Conservation (phyloP, 2,329 filamentous ascomycete genomes). For the Mollisiaceae sp. region DNA sequence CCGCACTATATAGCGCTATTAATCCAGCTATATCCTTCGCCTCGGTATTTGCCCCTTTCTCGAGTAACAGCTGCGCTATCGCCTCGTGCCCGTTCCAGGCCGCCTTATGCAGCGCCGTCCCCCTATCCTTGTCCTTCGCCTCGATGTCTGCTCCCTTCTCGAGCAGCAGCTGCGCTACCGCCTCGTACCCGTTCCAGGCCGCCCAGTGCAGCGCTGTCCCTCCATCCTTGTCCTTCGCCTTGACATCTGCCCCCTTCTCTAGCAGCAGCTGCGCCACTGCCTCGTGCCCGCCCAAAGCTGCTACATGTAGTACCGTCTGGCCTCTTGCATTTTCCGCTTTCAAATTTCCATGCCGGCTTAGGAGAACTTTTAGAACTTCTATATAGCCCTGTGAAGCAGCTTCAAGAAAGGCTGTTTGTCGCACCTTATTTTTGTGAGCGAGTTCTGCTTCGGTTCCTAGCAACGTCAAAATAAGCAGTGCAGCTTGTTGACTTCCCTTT, state of each 20-base stretch:
- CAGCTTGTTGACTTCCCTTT: neutral
- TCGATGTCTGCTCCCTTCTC: too few relatives aligned
- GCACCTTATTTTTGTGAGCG: neutral
- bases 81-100: constrained; percentile 6
- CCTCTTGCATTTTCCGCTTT: too few relatives aligned
- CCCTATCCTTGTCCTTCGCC: neutral
- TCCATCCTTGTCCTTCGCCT: constrained; percentile 10
- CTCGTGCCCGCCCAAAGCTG: too few relatives aligned
- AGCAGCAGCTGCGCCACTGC: neutral
- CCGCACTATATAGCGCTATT: neutral
- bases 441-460: constrained; percentile 8
- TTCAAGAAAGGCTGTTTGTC: too few relatives aligned
- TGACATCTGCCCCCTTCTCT: constrained; percentile 10
- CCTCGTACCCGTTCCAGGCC: neutral
- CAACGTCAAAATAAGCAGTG: neutral
- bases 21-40: constrained; percentile 3
- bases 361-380: too few relatives aligned
- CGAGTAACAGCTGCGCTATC: constrained; percentile 27
- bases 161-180: too few relatives aligned
- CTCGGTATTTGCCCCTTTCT: constrained; percentile 17
- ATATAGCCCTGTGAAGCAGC: too few relatives aligned
- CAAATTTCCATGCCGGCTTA: too few relatives aligned
- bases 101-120: constrained; percentile 21
- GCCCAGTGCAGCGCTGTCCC: neutral
- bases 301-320: too few relatives aligned